Percentiles rank a stretch among this genome's conserved stretches.
Evolutionary conservation across 2,329 filamentous ascomycete genomes (phyloP).

Genomic region (Colletotrichum acutatum): DNA sequence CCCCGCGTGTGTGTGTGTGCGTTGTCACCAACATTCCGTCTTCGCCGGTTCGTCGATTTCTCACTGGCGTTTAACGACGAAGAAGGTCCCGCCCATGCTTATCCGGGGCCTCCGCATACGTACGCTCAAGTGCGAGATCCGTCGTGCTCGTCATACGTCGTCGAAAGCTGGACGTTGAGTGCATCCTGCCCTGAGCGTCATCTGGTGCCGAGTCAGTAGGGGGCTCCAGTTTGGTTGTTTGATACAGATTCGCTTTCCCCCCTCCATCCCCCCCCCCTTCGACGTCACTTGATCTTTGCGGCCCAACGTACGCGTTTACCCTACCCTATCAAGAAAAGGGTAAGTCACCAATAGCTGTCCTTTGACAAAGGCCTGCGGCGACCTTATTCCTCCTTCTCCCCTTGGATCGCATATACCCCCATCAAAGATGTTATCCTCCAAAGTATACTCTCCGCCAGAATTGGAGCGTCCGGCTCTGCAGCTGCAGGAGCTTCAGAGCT

Average conservation of each 20-base stretch:
- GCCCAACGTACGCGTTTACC: background rate
- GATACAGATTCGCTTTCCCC: constrained; percentile 6
- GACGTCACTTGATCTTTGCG: background rate
- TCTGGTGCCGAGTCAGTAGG: constrained; percentile 11
- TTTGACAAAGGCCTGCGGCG: background rate
- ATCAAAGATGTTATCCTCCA: background rate
- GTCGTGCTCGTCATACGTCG: background rate
- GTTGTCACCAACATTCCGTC: background rate
- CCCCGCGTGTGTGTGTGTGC: background rate
- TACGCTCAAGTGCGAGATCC: background rate
- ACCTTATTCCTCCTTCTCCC: background rate
- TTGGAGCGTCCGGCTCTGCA: constrained; percentile 19
- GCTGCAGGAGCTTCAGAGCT: constrained; percentile 24
- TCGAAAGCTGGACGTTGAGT: constrained; percentile 9
- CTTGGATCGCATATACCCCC: background rate
- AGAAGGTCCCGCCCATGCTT: background rate
- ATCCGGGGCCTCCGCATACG: background rate
- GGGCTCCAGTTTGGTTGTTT: constrained; percentile 21
- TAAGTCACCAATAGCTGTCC: background rate
- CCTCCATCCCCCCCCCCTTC: background rate
- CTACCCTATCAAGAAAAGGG: background rate
- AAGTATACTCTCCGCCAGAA: background rate
- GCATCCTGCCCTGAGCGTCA: constrained; percentile 26
- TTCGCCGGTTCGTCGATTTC: background rate
- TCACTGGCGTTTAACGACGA: background rate